phyloP scores from a whole-genome alignment of 129 eudicot species.

The Centrapalus pauciflorus region DNA sequence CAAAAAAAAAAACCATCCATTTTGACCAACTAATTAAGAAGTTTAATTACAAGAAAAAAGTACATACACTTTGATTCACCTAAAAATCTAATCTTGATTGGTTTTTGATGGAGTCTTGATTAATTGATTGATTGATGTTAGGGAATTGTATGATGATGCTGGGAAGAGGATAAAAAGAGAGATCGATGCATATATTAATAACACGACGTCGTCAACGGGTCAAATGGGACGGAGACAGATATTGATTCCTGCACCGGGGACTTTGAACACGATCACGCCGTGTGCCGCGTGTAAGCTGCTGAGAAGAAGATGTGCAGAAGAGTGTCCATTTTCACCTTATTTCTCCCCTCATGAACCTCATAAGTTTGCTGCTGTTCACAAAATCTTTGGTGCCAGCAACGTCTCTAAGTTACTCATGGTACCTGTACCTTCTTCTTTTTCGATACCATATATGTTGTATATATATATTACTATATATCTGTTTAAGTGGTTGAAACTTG shows the following conservation, averaged over 20 bases:
- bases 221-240: conserved; percentile 44
- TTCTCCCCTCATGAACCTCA: conserved; percentile 76
- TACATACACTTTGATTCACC: no score
- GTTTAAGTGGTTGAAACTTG: background rate
- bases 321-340: conserved; percentile 71
- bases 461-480: background rate
- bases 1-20: no score
- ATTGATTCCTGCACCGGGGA: conserved; percentile 32
- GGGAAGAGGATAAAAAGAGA: conserved; percentile 44
- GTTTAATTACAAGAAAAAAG: no score
- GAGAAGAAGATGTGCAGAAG: conserved; percentile 68
- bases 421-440: background rate
- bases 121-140: conserved; percentile 3
- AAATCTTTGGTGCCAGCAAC: conserved; percentile 71
- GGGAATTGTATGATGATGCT: conserved; percentile 45
- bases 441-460: background rate
- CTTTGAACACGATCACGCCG: conserved; percentile 56
- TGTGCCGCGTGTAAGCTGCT: conserved; percentile 71
- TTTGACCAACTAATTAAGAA: no score
- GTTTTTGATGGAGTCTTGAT: background rate
- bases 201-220: background rate
- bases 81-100: no score
- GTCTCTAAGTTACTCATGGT: conserved; percentile 75
- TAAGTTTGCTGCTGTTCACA: conserved; percentile 75
- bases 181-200: conserved; percentile 20